Percentiles rank a stretch among this genome's conserved stretches.
Evolutionary conservation across 116 monocot genomes (phyloP).

Genomic region (Zostera marina): DNA sequence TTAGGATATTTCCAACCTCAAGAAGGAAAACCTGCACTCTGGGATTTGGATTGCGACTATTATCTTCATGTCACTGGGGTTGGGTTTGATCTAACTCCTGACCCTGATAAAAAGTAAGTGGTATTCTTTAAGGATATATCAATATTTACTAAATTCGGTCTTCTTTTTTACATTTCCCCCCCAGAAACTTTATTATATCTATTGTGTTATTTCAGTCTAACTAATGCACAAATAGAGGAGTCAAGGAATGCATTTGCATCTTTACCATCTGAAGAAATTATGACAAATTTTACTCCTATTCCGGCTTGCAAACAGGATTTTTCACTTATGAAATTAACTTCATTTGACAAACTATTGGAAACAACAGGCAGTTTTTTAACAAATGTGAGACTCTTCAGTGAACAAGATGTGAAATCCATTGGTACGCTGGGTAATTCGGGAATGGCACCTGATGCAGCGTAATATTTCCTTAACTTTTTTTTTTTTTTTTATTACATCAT

Average conservation of each 20-base stretch:
- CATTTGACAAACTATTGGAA: slow-evolving; percentile 77
- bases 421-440: slow-evolving; percentile 42
- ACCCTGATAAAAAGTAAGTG: slow-evolving; percentile 20
- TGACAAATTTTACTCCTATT: slow-evolving; percentile 42
- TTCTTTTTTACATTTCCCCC: background rate
- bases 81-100: slow-evolving; percentile 34
- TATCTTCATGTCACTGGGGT: slow-evolving; percentile 82
- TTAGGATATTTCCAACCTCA: slow-evolving; percentile 91
- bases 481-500: background rate
- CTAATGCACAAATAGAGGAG: background rate
- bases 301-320: slow-evolving; percentile 90
- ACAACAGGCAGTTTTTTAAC: slow-evolving; percentile 68
- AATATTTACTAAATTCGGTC: no score
- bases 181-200: background rate
- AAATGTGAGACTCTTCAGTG: slow-evolving; percentile 66
- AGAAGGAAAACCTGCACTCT: slow-evolving; percentile 96
- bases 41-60: slow-evolving; percentile 97
- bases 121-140: no score
- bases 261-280: slow-evolving; percentile 5
- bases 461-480: slow-evolving; percentile 3
- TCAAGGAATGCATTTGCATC: slow-evolving; percentile 5
- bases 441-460: slow-evolving; percentile 99
- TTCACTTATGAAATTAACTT: slow-evolving; percentile 62
- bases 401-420: slow-evolving; percentile 38
- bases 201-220: slow-evolving; percentile 21